Percentiles rank a stretch among this genome's conserved stretches.
These are phyloP conservation scores for Russula abietina DNA, from an alignment of 768 basidiomycete genomes.

Conservation along the genomic window DNA sequence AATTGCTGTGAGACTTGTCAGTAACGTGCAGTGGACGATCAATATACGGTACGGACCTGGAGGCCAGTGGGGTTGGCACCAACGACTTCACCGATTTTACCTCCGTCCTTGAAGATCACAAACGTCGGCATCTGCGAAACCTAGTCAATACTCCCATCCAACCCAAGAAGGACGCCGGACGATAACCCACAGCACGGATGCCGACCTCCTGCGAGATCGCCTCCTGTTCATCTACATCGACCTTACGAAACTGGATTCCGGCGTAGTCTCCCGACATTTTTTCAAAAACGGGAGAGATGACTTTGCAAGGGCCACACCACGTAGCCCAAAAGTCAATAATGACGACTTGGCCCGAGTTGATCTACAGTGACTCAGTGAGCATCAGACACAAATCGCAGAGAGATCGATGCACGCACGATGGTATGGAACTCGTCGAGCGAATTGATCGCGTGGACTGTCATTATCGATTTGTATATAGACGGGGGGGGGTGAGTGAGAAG, in stretches of 20 bases:
- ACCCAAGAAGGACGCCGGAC: neutral
- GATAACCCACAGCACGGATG: slow-evolving; percentile 50
- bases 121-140: slow-evolving; percentile 41
- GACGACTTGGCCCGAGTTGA: slow-evolving; percentile 40
- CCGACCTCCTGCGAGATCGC: slow-evolving; percentile 53
- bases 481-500: neutral
- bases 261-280: slow-evolving; percentile 37
- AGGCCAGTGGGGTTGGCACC: slow-evolving; percentile 44
- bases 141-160: neutral
- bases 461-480: neutral
- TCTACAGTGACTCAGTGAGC: slow-evolving; percentile 29
- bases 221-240: slow-evolving; percentile 58
- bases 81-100: slow-evolving; percentile 36
- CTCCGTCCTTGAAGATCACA: slow-evolving; percentile 34
- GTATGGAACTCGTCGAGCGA: neutral
- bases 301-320: slow-evolving; percentile 69
- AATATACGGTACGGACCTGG: slow-evolving; percentile 32
- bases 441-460: neutral
- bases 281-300: slow-evolving; percentile 63
- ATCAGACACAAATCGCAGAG: neutral
- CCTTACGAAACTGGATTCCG: slow-evolving; percentile 59
- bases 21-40: neutral
- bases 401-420: slow-evolving; percentile 36
- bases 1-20: neutral
- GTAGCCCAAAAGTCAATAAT: slow-evolving; percentile 73